phyloP scores from a whole-genome alignment of 2,329 filamentous ascomycete species.

The Colletotrichum gigasporum region DNA sequence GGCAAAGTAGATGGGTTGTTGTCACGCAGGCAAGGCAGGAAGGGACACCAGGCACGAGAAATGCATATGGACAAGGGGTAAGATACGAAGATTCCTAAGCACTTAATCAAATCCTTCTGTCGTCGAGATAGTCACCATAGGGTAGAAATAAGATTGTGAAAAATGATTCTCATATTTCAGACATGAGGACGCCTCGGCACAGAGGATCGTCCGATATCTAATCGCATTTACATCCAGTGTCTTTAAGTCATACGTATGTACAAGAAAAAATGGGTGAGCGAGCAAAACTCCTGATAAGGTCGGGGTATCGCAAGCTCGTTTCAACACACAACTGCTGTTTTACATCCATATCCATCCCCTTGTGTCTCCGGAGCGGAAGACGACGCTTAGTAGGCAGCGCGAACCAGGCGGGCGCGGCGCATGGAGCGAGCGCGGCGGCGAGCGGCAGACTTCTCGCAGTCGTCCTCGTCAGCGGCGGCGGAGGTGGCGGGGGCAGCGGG shows the following conservation, averaged over 20 bases:
- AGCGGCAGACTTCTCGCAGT: slow-evolving; percentile 24
- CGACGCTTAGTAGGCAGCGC: slow-evolving; percentile 9
- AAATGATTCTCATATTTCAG: slow-evolving; percentile 24
- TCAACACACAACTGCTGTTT: background rate
- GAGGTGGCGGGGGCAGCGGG: background rate
- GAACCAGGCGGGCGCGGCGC: slow-evolving; percentile 14
- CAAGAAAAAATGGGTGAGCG: slow-evolving; percentile 8
- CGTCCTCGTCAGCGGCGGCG: background rate
- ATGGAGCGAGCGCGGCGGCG: slow-evolving; percentile 26
- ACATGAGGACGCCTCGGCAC: slow-evolving; percentile 17
- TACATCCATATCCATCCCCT: background rate
- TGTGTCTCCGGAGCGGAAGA: background rate
- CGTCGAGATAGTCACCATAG: too few species aligned
- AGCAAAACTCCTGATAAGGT: background rate
- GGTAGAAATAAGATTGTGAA: background rate
- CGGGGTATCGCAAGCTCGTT: background rate
- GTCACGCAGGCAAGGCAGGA: too few species aligned
- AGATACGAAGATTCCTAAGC: too few species aligned
- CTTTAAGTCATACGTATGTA: slow-evolving; percentile 29
- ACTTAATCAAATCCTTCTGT: too few species aligned
- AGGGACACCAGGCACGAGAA: too few species aligned
- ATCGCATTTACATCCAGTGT: slow-evolving; percentile 29
- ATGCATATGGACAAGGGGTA: too few species aligned
- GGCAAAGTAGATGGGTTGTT: too few species aligned
- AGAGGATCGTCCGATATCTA: slow-evolving; percentile 5